Conservation (phyloP, 768 basidiomycete species). For the Phanerochaete carnosa region DNA sequence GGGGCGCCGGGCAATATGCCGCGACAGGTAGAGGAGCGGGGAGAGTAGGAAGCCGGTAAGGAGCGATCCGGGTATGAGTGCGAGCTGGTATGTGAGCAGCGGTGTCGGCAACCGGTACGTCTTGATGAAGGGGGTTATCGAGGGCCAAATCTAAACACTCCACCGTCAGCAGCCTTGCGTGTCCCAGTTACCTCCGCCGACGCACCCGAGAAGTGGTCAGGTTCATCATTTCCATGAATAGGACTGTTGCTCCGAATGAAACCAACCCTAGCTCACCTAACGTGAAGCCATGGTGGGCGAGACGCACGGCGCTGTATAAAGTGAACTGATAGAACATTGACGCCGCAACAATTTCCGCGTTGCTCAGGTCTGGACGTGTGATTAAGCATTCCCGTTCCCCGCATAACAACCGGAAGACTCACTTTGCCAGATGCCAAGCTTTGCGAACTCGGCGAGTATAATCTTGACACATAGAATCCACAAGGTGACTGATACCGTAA, state of each 20-base stretch:
- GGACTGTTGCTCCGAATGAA: conserved; percentile 80
- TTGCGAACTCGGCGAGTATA: conserved; percentile 34
- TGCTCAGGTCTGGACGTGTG: conserved; percentile 58
- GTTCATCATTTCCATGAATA: conserved; percentile 85
- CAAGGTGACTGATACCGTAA: conserved; percentile 52
- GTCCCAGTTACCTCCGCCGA: background rate
- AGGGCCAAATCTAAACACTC: conserved; percentile 66
- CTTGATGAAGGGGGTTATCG: conserved; percentile 79
- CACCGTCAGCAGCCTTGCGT: background rate
- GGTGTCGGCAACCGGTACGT: conserved; percentile 94
- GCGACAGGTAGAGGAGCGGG: conserved; percentile 86
- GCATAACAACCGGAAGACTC: conserved; percentile 25
- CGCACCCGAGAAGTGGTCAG: conserved; percentile 79
- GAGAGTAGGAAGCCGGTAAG: conserved; percentile 94
- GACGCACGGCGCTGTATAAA: conserved; percentile 81
- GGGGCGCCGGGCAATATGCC: conserved; percentile 87
- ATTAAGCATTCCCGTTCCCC: conserved; percentile 1
- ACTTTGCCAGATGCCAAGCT: conserved; percentile 71
- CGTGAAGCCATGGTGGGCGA: conserved; percentile 94
- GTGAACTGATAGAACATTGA: conserved; percentile 89
- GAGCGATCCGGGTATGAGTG: conserved; percentile 88
- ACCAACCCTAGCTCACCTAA: conserved; percentile 91
- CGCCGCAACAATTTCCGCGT: conserved; percentile 68
- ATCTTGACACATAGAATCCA: conserved; percentile 48
- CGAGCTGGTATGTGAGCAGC: conserved; percentile 86